These are phyloP conservation scores for Angomonas ambiguus DNA, from an alignment of 208 protist genomes.

Conservation along the genomic window DNA sequence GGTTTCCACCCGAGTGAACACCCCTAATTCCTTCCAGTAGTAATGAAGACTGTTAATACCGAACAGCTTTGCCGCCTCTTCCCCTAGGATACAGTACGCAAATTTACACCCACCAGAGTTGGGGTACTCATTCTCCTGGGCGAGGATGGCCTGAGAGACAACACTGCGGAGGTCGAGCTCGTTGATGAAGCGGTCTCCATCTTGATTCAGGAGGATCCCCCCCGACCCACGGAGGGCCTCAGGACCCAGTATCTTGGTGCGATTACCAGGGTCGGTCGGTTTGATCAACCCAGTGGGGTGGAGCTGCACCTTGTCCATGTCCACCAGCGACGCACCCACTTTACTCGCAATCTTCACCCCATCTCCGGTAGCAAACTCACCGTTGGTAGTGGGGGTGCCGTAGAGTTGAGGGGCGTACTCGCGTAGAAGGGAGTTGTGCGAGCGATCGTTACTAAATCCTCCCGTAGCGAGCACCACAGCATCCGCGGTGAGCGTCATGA, in stretches of 20 bases:
- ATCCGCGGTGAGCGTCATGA: conserved; percentile 21
- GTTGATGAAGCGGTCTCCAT: conserved; percentile 91
- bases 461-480: conserved; percentile 88
- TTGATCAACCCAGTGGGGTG: conserved; percentile 95
- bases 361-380: conserved; percentile 75
- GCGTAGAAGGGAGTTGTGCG: conserved; percentile 51
- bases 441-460: conserved; percentile 75
- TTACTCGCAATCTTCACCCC: conserved; percentile 61
- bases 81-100: conserved; percentile 78
- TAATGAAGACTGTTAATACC: conserved; percentile 55
- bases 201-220: conserved; percentile 89
- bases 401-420: conserved; percentile 75
- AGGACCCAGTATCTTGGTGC: conserved; percentile 91
- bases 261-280: conserved; percentile 73
- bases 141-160: conserved; percentile 83
- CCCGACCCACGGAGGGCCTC: conserved; percentile 94
- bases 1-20: conserved; percentile 49
- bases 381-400: conserved; percentile 89
- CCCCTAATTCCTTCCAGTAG: conserved; percentile 69
- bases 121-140: conserved; percentile 48
- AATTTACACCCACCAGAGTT: conserved; percentile 38
- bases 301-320: conserved; percentile 93
- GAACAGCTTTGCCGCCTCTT: conserved; percentile 62
- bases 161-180: conserved; percentile 93
- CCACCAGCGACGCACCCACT: conserved; percentile 66